Evolutionary conservation across 768 basidiomycete species (phyloP), one percentile per base, ranked within the genome.

Genomic region (Leccinum subgranulosum): DNA sequence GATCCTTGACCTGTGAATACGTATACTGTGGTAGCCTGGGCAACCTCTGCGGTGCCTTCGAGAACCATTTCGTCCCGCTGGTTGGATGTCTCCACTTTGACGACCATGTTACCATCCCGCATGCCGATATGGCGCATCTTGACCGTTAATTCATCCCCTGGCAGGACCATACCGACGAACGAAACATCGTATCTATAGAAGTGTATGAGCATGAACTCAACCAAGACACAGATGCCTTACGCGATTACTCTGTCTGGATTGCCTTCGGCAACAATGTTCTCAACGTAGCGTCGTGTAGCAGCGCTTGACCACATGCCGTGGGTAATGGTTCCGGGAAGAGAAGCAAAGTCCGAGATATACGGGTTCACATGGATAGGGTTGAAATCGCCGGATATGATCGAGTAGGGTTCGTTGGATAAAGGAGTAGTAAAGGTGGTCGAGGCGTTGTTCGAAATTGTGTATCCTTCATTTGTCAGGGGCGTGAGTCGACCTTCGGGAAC

Each of bases 301-400:
- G 97, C 97, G 64, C 91, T 94, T 2, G 93, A 87, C 92, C 94
- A 98, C 77, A 98, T 84, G 53, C 97, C 97, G 67, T 98, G 97
- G 3, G 97, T 98, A 68, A 99, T 98, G 10, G 97, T 99, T 14
- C 91, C 89, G 25, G 96, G 95, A 14, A 99, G 85, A 6, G 87
- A 84, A 2, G 96, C 95, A 60, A 89, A 92, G 70, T 94, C 88
- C 23, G 97, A 85, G 78, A 99, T 98, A 80, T 98, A 98, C 0
- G 97, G 96, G 74, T 99, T 98, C 73, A 97, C 80, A 72, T 99
- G 97, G 64, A 99, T 99, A 28, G 97, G 97, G 73, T 99, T 98
- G 81, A 93, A 98, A 74, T 99, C 96, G 47, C 96, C 95, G 0
- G 97, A 99, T 49, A 95, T 83, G 73, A 87, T 85, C 4, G 95